Base-by-base conservation (phyloP, 2,329 filamentous ascomycete genomes). In the Amauroascus niger region DNA sequence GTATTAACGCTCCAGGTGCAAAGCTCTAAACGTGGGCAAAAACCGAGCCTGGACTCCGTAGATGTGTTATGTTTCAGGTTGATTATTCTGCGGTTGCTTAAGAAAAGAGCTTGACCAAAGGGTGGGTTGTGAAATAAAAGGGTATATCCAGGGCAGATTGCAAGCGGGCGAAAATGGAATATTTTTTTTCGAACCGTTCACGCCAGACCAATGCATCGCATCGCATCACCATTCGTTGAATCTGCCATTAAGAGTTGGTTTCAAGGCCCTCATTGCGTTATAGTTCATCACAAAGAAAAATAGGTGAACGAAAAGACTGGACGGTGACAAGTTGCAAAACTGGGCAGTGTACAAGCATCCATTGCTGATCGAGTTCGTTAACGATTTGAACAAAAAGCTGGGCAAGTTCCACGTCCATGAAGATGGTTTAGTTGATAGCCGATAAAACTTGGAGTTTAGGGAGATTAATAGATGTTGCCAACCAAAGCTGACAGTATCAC, bases 151-250 rank as follows among this genome's bases (percentile, higher is more conserved):
- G 45, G 18, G 30, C 30, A 22, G 16, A 35, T 35, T 37, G 14
- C 16, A 47, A 47, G 11, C 6, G 30, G 28, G 16, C 30, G 9
- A 35, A 20, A 35, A 22, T 20, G 24, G 24, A 11, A 43, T 46
- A 32, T 8, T 30, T 20, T 24, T n/a, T 46, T 32, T 46, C 18
- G 7, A 47, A 35, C 28, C 30, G 45, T 13, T 8, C 45, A 35
- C 45, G 45, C 45, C 45, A 47, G 45, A 47, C 11, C 45, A 33
- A 22, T 47, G 30, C 45, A 47, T 47, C 9, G 45, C 26, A 30
- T 40, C 37, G 37, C 28, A 33, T 41, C 39, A 18, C 24, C 39
- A 47, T 22, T 47, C 45, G 14, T 41, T 47, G 45, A 47, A 35
- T 35, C 35, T 26, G 45, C 30, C 35, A 24, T 11, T 13, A 18